Conservation (phyloP, 75 land plant genomes). For the Pseudotsuga menziesii region DNA sequence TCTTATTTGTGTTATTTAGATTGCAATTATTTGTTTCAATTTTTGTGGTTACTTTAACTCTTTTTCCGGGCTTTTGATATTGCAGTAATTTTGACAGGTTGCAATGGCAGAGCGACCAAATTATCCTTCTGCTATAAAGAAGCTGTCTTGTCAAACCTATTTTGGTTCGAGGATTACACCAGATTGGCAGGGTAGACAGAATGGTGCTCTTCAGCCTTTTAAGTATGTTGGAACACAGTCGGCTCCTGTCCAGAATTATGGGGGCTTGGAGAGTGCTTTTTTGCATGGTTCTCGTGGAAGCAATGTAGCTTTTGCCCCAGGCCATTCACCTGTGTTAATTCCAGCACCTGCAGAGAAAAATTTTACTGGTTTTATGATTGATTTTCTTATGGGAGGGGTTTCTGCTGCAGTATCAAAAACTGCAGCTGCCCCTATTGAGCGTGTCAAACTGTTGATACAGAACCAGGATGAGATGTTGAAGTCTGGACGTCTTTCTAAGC, state of each 20-base stretch:
- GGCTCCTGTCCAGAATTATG: not conserved
- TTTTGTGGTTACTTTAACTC: too few relatives aligned
- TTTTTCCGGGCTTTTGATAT: too few relatives aligned
- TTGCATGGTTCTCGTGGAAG: not conserved
- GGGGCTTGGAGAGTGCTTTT: not conserved
- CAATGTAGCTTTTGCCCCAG: not conserved
- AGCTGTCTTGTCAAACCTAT: not conserved
- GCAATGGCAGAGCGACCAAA: not conserved
- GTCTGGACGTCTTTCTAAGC: slow-evolving; percentile 39
- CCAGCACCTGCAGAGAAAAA: slow-evolving; percentile 36
- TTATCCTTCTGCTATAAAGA: not conserved
- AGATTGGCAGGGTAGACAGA: not conserved
- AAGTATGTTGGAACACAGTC: not conserved
- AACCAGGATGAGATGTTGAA: slow-evolving; percentile 68
- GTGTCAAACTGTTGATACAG: slow-evolving; percentile 62
- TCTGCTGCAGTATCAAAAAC: slow-evolving; percentile 67
- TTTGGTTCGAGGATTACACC: not conserved
- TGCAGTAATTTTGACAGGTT: too few relatives aligned
- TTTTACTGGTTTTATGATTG: slow-evolving; percentile 25
- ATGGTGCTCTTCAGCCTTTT: not conserved
- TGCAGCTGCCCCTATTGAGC: slow-evolving; percentile 60
- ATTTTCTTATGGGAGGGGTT: slow-evolving; percentile 63
- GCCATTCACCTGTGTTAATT: slow-evolving; percentile 28
- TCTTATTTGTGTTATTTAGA: too few relatives aligned
- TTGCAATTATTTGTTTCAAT: too few relatives aligned